These are phyloP conservation scores for Daldinia concentrica DNA, from an alignment of 495 filamentous ascomycete genomes.

Conservation along the genomic window DNA sequence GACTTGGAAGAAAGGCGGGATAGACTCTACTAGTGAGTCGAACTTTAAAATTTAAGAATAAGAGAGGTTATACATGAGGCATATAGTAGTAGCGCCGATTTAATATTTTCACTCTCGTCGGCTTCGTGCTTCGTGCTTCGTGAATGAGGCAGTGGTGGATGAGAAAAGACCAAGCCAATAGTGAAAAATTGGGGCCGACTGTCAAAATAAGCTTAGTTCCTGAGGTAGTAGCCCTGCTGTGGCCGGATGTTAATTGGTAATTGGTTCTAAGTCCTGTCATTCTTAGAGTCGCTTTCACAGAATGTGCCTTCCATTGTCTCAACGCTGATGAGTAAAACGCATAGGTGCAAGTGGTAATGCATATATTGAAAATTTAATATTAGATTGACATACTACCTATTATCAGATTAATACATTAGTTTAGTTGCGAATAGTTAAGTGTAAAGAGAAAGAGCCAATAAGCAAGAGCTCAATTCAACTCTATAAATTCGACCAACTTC, in stretches of 20 bases:
- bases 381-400: no score
- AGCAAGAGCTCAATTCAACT: background rate
- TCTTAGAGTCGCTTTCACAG: background rate
- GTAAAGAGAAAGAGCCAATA: background rate
- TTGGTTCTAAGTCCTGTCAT: background rate
- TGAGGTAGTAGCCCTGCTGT: background rate
- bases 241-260: conserved; percentile 1
- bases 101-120: background rate
- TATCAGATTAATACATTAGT: no score
- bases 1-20: background rate
- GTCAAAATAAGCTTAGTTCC: conserved; percentile 24
- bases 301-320: background rate
- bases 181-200: conserved; percentile 10
- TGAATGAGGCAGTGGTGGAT: conserved; percentile 1
- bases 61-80: background rate
- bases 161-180: background rate
- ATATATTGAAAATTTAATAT: background rate
- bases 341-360: background rate
- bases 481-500: background rate
- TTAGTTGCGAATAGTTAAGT: background rate
- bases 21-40: background rate
- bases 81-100: background rate
- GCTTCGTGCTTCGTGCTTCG: background rate
- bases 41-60: background rate
- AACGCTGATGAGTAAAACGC: background rate